phyloP scores from a whole-genome alignment of 306 rosid genomes.

The Hippophae tibetana region DNA sequence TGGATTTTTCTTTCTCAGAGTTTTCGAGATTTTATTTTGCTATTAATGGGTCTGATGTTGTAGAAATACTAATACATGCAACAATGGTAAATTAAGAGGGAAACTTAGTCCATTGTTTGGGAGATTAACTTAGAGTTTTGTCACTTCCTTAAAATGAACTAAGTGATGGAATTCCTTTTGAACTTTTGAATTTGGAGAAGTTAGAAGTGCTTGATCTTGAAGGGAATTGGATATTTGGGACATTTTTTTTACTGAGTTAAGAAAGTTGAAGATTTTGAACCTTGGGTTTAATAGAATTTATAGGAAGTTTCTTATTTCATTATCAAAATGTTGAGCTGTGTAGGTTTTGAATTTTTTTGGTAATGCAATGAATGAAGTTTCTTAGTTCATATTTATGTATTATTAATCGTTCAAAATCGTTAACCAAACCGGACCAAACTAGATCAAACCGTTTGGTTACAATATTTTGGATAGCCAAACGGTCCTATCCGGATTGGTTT shows the following conservation, averaged over 20 bases:
- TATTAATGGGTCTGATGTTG: slow-evolving; percentile 11
- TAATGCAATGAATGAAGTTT: too few relatives aligned
- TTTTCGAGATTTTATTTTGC: slow-evolving; percentile 9
- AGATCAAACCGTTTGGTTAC: too few relatives aligned
- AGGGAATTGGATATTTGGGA: slow-evolving; percentile 25
- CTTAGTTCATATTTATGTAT: too few relatives aligned
- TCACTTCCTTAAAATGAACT: slow-evolving; percentile 21
- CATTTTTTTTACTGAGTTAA: slow-evolving; percentile 18
- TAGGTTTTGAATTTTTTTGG: too few relatives aligned
- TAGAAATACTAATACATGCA: slow-evolving; percentile 6
- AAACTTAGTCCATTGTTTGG: slow-evolving; percentile 25
- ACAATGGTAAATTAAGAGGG: slow-evolving; percentile 15
- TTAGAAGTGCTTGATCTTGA: slow-evolving; percentile 37
- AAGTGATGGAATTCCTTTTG: slow-evolving; percentile 21
- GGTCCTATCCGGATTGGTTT: too few relatives aligned
- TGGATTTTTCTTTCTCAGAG: slow-evolving; percentile 20
- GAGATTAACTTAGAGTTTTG: slow-evolving; percentile 21
- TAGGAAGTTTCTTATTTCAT: slow-evolving; percentile 21
- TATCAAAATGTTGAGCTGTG: slow-evolving; percentile 5
- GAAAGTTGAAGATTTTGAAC: slow-evolving; percentile 25
- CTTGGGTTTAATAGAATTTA: slow-evolving; percentile 25
- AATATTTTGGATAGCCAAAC: too few relatives aligned
- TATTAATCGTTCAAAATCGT: too few relatives aligned
- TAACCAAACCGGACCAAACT: too few relatives aligned
- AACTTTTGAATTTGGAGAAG: slow-evolving; percentile 26